phyloP scores from a whole-genome alignment of 73 alveolate species.

The Paramecium octaurelia region DNA sequence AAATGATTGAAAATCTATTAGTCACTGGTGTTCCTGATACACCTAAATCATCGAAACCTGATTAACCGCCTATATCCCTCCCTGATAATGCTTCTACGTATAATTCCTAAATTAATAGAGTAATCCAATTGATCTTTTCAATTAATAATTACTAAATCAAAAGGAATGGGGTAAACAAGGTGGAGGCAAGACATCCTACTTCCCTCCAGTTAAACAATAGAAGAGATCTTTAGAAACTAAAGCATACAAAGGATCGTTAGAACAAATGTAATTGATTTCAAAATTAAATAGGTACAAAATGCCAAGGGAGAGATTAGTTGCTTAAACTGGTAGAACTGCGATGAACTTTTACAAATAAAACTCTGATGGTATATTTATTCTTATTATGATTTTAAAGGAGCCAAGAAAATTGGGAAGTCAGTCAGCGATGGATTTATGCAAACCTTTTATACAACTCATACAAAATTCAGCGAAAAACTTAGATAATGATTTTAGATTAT shows the following conservation, averaged over 20 bases:
- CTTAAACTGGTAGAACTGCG: background rate
- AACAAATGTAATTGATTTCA: background rate
- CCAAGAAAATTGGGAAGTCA: background rate
- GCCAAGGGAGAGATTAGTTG: constrained; percentile 20
- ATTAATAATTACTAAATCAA: background rate
- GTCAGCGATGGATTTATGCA: constrained; percentile 8
- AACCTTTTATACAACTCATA: constrained; percentile 45
- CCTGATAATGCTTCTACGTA: background rate
- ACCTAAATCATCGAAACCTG: background rate
- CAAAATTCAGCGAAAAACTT: background rate
- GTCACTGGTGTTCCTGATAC: background rate
- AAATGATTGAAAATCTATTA: constrained; percentile 26
- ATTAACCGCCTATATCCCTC: background rate
- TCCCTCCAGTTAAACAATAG: background rate
- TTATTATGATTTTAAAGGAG: no score
- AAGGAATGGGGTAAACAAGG: constrained; percentile 20
- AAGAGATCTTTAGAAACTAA: background rate
- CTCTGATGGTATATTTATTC: background rate
- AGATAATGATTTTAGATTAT: background rate
- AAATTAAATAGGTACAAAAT: background rate
- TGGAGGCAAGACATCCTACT: background rate
- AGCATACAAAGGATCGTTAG: constrained; percentile 17
- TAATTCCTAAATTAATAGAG: background rate
- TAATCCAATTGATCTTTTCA: constrained; percentile 21
- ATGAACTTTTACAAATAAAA: background rate